Percentiles rank a stretch among this genome's conserved stretches.
These are phyloP conservation scores for Phytophthora quininea DNA, from an alignment of 352 stramenopile species.

Conservation along the genomic window DNA sequence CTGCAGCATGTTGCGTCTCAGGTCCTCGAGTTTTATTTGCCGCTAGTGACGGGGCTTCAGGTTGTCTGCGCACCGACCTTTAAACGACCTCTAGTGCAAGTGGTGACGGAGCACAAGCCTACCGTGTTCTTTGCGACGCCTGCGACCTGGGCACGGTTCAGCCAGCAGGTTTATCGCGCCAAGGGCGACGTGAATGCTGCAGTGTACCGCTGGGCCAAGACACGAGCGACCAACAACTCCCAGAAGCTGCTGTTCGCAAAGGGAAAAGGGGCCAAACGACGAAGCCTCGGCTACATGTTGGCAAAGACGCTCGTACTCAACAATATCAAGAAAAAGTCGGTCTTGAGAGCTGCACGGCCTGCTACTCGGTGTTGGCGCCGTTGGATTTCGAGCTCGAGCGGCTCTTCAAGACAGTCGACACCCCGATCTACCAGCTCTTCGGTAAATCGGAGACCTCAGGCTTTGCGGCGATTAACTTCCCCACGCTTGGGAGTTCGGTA, in stretches of 20 bases:
- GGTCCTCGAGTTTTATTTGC: constrained; percentile 79
- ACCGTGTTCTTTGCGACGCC: constrained; percentile 84
- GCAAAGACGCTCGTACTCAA: constrained; percentile 82
- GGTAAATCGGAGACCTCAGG: constrained; percentile 70
- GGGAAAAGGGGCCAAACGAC: constrained; percentile 43
- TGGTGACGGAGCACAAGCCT: constrained; percentile 59
- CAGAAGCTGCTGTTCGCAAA: constrained; percentile 72
- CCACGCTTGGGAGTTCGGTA: constrained; percentile 81
- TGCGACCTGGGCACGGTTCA: constrained; percentile 74
- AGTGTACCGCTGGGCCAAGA: constrained; percentile 82
- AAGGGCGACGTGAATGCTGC: constrained; percentile 78
- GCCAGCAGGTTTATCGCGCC: constrained; percentile 66
- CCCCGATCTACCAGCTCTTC: constrained; percentile 83
- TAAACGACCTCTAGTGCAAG: constrained; percentile 46
- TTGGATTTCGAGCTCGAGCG: constrained; percentile 83
- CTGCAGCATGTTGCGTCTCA: constrained; percentile 72
- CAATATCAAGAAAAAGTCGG: constrained; percentile 83
- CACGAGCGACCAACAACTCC: constrained; percentile 76
- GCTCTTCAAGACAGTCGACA: constrained; percentile 85
- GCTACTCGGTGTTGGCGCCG: constrained; percentile 77
- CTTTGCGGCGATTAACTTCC: constrained; percentile 76
- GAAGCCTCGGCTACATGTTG: constrained; percentile 78
- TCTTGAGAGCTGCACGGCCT: constrained; percentile 73
- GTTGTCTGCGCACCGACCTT: constrained; percentile 70
- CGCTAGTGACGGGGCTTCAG: constrained; percentile 59